Base-by-base conservation (phyloP, 2,329 filamentous ascomycete species). In the Phaeosphaeriaceae sp. region DNA sequence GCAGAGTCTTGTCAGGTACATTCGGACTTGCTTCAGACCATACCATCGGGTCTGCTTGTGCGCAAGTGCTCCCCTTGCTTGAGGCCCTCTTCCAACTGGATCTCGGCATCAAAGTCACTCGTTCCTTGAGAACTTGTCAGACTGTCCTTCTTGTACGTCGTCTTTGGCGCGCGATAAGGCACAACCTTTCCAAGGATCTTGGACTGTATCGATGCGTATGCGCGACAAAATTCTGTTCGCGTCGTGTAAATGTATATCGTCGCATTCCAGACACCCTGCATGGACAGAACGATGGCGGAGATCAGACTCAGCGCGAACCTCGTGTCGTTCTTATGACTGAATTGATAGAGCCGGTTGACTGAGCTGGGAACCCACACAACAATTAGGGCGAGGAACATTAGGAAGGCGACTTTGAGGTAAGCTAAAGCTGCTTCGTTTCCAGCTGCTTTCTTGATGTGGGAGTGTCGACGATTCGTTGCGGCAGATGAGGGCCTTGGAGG, bases 231-330 rank as follows among this genome's bases (percentile, higher is more conserved):
- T 42, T 75, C 74, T 0, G 59, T 41, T 60, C 70, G 72, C 0
- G 71, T 71, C 0, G 72, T 73, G 19, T 67, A 72, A 5, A 87
- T 78, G 76, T 95, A 96, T 65, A 96, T 92, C 57, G 91, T 76
- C 19, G 88, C 86, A 73, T 96, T 96, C 91, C 91, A 95, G 69
- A 93, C 91, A 0, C 92, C 92, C 72, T 96, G 92, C 0, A 93
- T 83, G 0, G 92, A 91, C 9, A 96, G 83, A 1, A 95, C 91
- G 42, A 92, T 84, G 0, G 90, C 88, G 21, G 89, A 89, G 63
- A 88, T 85, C 63, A 90, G 87, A 67, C 91, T 88, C 22, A 95
- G 84, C 0, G 83, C 80, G 25, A 88, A 83, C 7, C 81, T 66
- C 1, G 69, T 84, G 1, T 61, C 33, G 7, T 67, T 59, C 0